Percentiles rank a stretch among this genome's conserved stretches.
Conservation (phyloP, 345 rosid genomes). For the Reutealis trisperma region DNA sequence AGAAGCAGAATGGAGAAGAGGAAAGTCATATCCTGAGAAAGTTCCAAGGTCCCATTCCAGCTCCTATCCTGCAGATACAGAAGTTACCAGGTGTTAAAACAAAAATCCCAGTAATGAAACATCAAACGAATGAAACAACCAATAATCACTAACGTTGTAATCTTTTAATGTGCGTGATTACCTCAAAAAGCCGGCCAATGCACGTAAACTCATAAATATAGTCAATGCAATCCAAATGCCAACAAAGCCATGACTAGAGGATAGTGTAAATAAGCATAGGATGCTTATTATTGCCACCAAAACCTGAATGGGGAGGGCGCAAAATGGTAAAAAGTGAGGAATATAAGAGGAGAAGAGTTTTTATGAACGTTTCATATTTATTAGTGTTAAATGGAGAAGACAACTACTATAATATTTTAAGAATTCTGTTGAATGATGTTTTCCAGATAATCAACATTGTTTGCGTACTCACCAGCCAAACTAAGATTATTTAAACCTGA, state of each 20-base stretch:
- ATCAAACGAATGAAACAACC: not conserved
- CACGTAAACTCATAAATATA: conserved; percentile 41
- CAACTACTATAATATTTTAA: too few species aligned
- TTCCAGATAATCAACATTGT: too few species aligned
- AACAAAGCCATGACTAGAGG: conserved; percentile 37
- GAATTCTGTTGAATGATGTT: too few species aligned
- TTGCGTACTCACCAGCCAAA: not conserved
- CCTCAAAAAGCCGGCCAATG: conserved; percentile 45
- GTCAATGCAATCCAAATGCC: conserved; percentile 47
- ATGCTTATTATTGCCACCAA: conserved; percentile 40
- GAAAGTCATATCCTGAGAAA: conserved; percentile 31
- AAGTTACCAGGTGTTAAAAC: not conserved
- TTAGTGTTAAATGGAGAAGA: too few species aligned
- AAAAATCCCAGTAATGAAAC: not conserved
- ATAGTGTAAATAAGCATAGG: conserved; percentile 25
- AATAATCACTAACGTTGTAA: not conserved
- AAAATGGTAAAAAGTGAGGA: not conserved
- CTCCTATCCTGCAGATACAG: conserved; percentile 36
- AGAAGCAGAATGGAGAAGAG: not conserved
- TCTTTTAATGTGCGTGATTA: not conserved
- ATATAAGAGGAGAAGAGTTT: not conserved
- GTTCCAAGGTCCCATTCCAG: conserved; percentile 47
- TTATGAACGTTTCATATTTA: too few species aligned
- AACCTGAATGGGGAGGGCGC: conserved; percentile 24
- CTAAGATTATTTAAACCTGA: not conserved